A percentile compares a stretch with the other conserved stretches of the same genome.
Evolutionary conservation across 331 rosid species (phyloP).

Genomic region (Pyracantha coccinea): DNA sequence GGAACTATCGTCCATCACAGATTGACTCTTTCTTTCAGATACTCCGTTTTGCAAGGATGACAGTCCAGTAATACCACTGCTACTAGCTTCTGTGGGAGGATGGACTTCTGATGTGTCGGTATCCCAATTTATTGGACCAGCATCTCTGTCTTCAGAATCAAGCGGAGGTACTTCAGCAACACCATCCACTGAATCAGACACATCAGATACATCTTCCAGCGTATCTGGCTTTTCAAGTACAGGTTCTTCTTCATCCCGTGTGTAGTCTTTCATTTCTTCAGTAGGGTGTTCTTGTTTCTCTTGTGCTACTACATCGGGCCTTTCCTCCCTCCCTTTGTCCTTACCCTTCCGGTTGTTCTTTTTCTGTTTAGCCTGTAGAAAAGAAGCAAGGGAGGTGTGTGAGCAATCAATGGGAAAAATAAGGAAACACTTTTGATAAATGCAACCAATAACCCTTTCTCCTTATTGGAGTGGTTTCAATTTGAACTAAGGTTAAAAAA

Average conservation of each 20-base stretch:
- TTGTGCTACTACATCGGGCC: conserved; percentile 26
- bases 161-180: conserved; percentile 54
- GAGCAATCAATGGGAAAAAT: conserved; percentile 8
- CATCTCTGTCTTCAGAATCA: conserved; percentile 92
- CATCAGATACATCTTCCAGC: conserved; percentile 69
- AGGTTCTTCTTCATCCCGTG: conserved; percentile 42
- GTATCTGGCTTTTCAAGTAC: conserved; percentile 53
- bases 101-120: conserved; percentile 92
- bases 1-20: conserved; percentile 86
- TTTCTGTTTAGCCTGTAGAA: conserved; percentile 78
- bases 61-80: conserved; percentile 43
- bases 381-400: conserved; percentile 14
- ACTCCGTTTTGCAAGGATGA: conserved; percentile 55
- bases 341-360: conserved; percentile 76
- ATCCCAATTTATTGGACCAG: conserved; percentile 83
- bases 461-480: not conserved
- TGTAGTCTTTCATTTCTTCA: conserved; percentile 48
- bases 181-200: conserved; percentile 80
- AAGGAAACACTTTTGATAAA: not conserved
- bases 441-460: not conserved
- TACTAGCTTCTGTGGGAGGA: conserved; percentile 53
- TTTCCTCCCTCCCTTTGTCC: conserved; percentile 83
- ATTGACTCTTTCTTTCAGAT: conserved; percentile 54
- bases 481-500: not conserved
- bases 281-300: conserved; percentile 36